Base-by-base conservation (phyloP, 1,284 basidiomycete species). In the Fistulinella staudtii region DNA sequence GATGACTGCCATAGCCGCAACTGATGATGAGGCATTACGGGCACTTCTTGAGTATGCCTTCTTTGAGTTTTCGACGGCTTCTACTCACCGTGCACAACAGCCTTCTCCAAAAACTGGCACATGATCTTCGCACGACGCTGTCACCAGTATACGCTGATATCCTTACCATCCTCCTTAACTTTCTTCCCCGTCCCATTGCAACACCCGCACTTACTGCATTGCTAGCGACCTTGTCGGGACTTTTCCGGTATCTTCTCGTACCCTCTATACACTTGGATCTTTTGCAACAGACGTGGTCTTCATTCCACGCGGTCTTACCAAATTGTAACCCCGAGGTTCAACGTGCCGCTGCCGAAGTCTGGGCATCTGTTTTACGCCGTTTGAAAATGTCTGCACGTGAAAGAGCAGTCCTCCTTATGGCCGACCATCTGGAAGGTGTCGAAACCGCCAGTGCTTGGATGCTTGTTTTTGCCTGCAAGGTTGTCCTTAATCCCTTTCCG, bases 91-190 rank as follows among this genome's bases (percentile, higher is more conserved):
- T 28, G 41, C 42, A 30, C 20, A 6, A 34, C 44, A 90, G 87
- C 55, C 70, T 90, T 22, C 66, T 90, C 22, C 83, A 88, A 64
- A 86, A 86, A 57, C 65, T 90, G 30, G 69, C 77, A 2, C 80
- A 88, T 52, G 88, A 91, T 60, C 73, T 91, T 18, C 83, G 85
- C 13, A 78, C 77, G 5, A 86, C 85, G 0, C 61, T 90, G 5
- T 68, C 73, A 0, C 82, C 85, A 0, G 66, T 73, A 4, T 89
- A 85, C 53, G 58, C 68, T 4, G 60, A 71, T 14, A 55, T 89
- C 2, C 66, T 89, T 8, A 56, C 68, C 20, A 68, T 67, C 9
- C 71, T 87, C 1, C 69, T 86, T 18, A 58, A 59, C 6, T 75
- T 87, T 38, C 75, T 93, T 39, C 68, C 75, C 1, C 75, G 76